phyloP scores from a whole-genome alignment of 495 filamentous ascomycete species.

The Tricharina praecox region DNA sequence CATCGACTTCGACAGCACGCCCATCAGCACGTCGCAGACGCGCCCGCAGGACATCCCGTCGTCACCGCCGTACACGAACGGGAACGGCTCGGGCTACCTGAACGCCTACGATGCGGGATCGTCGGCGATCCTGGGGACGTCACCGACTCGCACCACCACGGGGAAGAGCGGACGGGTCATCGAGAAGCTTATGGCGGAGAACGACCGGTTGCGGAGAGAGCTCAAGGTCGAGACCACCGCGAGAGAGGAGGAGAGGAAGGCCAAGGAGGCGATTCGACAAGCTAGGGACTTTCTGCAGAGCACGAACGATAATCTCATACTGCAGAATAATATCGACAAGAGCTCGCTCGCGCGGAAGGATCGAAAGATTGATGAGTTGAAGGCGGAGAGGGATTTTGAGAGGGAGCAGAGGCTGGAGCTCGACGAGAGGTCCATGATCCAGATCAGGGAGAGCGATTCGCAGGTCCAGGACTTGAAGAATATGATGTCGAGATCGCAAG shows the following conservation, averaged over 20 bases:
- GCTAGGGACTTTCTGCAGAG: constrained; percentile 51
- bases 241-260: constrained; percentile 55
- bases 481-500: constrained; percentile 38
- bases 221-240: constrained; percentile 53
- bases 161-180: constrained; percentile 92
- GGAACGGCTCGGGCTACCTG: not conserved
- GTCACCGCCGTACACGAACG: not conserved
- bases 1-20: too few relatives aligned
- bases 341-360: constrained; percentile 58
- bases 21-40: too few relatives aligned
- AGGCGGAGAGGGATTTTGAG: constrained; percentile 49
- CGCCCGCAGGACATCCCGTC: not conserved
- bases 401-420: constrained; percentile 43
- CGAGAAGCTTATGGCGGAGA: constrained; percentile 73
- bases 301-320: constrained; percentile 48
- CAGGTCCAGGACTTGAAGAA: constrained; percentile 46
- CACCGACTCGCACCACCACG: constrained; percentile 28
- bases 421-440: constrained; percentile 45
- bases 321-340: constrained; percentile 55
- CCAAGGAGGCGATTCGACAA: constrained; percentile 53
- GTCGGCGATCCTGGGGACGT: constrained; percentile 3
- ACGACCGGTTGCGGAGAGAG: constrained; percentile 68
- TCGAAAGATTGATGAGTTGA: constrained; percentile 59
- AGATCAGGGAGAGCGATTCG: constrained; percentile 43
- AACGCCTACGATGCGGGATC: not conserved